These are phyloP conservation scores for Heliosperma pusillum DNA, from an alignment of 148 eudicot genomes.

Conservation along the genomic window DNA sequence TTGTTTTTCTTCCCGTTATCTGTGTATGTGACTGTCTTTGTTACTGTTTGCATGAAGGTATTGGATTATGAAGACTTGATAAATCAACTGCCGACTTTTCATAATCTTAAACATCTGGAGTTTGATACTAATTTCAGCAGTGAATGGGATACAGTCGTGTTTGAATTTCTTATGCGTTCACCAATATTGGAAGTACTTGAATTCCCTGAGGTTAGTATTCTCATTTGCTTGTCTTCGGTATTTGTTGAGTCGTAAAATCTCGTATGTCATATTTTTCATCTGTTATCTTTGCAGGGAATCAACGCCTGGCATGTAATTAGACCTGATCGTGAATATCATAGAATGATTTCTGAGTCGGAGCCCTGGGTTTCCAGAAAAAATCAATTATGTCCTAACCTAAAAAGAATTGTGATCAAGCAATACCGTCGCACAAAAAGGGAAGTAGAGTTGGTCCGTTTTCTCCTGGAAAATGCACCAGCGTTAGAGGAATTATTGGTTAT, in stretches of 20 bases:
- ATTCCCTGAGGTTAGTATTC: not conserved
- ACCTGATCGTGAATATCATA: too few species aligned
- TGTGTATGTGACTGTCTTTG: not conserved
- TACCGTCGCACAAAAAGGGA: not conserved
- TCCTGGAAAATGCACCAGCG: constrained; percentile 1
- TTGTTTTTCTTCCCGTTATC: not conserved
- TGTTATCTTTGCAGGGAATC: too few species aligned
- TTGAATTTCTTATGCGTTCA: not conserved
- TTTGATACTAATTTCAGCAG: not conserved
- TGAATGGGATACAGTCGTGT: not conserved
- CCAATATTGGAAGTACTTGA: not conserved
- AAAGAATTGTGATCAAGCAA: not conserved
- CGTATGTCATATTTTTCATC: too few species aligned
- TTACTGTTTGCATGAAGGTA: not conserved
- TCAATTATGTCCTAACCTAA: not conserved
- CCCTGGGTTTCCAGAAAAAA: not conserved
- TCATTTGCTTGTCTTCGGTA: too few species aligned
- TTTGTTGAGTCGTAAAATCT: too few species aligned
- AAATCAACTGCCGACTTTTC: not conserved
- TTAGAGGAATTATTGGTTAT: not conserved
- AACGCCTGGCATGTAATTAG: too few species aligned
- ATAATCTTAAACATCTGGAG: not conserved
- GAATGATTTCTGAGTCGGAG: not conserved
- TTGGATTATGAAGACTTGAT: not conserved
- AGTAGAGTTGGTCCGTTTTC: not conserved